phyloP scores from a whole-genome alignment of 2,329 filamentous ascomycete species.

The Cercospora berteroae region DNA sequence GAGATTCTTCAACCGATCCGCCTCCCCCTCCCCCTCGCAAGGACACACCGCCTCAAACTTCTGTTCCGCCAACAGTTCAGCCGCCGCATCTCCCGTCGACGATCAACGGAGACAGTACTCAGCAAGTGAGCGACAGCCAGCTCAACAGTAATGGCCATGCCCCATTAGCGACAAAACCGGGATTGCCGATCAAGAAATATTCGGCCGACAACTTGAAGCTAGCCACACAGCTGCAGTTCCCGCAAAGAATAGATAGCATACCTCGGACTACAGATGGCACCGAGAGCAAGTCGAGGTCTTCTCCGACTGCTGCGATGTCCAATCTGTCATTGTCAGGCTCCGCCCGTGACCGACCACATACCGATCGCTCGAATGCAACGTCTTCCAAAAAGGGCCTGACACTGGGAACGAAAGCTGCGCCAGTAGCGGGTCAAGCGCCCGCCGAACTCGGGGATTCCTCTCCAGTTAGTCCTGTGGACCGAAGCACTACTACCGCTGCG shows the following conservation, averaged over 20 bases:
- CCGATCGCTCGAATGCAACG: not conserved
- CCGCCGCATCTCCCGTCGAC: not conserved
- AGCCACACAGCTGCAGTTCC: not conserved
- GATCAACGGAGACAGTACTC: not conserved
- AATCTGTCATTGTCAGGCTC: not conserved
- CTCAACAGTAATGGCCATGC: not conserved
- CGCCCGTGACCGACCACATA: not conserved
- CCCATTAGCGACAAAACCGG: not conserved
- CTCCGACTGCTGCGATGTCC: not conserved
- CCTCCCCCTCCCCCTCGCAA: slow-evolving; percentile 15
- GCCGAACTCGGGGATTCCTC: not conserved
- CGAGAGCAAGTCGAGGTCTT: not conserved
- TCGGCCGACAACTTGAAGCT: slow-evolving; percentile 1
- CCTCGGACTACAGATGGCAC: not conserved
- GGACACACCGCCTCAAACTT: slow-evolving; percentile 9
- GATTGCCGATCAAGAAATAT: not conserved
- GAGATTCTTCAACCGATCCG: slow-evolving; percentile 8
- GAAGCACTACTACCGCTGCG: not conserved
- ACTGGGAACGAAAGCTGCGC: slow-evolving; percentile 1
- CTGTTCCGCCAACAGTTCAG: slow-evolving; percentile 9
- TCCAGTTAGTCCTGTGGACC: not conserved
- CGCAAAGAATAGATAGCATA: not conserved
- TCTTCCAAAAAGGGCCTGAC: not conserved
- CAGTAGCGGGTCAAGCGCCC: not conserved
- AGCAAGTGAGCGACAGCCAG: not conserved